Evolutionary conservation across 2,329 filamentous ascomycete genomes (phyloP).

Genomic region (Eutypella sp.): DNA sequence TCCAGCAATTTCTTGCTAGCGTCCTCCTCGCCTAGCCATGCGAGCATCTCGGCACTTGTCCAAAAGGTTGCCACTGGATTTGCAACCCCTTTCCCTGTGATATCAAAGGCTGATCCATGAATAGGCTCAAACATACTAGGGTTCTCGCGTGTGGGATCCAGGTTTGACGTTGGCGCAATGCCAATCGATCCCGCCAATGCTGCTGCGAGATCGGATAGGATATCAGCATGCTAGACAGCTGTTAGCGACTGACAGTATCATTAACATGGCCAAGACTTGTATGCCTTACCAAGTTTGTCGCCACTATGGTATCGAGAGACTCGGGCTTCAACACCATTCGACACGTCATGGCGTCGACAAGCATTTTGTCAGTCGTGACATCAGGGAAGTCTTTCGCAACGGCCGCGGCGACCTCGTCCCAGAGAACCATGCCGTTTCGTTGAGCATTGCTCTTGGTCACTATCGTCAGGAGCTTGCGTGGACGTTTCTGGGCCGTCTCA

Average conservation of each 20-base stretch:
- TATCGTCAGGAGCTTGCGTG: conserved; percentile 54
- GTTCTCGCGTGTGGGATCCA: conserved; percentile 54
- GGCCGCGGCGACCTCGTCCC: conserved; percentile 56
- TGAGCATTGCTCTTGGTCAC: conserved; percentile 64
- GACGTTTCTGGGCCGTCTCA: conserved; percentile 51
- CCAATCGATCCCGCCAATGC: conserved; percentile 66
- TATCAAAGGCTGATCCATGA: conserved; percentile 55
- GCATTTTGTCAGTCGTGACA: conserved; percentile 59
- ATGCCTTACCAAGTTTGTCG: conserved; percentile 46
- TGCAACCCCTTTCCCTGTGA: conserved; percentile 50
- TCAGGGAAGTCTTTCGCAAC: conserved; percentile 55
- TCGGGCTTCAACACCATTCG: conserved; percentile 58
- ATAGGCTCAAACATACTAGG: conserved; percentile 59
- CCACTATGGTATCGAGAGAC: conserved; percentile 58
- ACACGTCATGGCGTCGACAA: conserved; percentile 63
- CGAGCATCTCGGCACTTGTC: conserved; percentile 54
- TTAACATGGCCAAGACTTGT: background rate
- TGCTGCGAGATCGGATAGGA: conserved; percentile 64
- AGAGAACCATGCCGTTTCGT: conserved; percentile 63
- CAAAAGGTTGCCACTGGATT: conserved; percentile 57
- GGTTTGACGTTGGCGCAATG: conserved; percentile 65
- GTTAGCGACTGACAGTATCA: conserved; percentile 13
- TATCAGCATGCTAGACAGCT: conserved; percentile 47
- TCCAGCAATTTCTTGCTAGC: conserved; percentile 45
- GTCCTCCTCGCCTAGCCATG: conserved; percentile 50